phyloP scores from a whole-genome alignment of 805 yeast species.

The Candida piceae region DNA sequence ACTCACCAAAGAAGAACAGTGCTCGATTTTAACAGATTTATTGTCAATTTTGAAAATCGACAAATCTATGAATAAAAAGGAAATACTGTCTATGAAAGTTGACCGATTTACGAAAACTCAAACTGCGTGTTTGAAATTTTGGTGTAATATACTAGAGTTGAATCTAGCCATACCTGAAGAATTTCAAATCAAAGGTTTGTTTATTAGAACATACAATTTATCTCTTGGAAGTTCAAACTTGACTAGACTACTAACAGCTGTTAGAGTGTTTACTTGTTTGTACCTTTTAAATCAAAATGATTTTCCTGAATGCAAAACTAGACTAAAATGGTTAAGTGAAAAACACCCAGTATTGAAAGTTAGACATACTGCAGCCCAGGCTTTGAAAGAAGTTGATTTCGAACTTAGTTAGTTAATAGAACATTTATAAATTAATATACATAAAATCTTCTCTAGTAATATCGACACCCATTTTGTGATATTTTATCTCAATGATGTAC shows the following conservation, averaged over 20 bases:
- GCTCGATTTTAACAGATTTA: conserved; percentile 18
- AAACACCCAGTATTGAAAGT: conserved; percentile 22
- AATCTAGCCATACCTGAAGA: conserved; percentile 28
- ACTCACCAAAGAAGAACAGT: conserved; percentile 8
- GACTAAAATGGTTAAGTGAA: conserved; percentile 20
- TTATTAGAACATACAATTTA: conserved; percentile 47
- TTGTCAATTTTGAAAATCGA: conserved; percentile 26
- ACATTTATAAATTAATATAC: too few species aligned
- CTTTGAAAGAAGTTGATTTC: conserved; percentile 16
- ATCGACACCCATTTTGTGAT: too few species aligned
- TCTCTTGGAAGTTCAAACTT: conserved; percentile 45
- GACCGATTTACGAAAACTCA: conserved; percentile 21
- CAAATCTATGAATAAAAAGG: background rate
- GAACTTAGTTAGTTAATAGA: conserved; percentile 2
- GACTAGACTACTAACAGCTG: conserved; percentile 33
- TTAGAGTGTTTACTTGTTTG: conserved; percentile 41
- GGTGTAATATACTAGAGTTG: conserved; percentile 38
- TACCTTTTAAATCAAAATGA: conserved; percentile 9
- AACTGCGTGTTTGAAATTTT: conserved; percentile 21
- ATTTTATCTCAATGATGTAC: conserved; percentile 59
- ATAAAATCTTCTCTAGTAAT: too few species aligned
- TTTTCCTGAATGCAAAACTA: conserved; percentile 14
- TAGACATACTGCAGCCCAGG: conserved; percentile 16
- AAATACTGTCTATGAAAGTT: background rate
- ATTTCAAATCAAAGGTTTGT: conserved; percentile 33